Evolutionary conservation across 768 basidiomycete genomes (phyloP).

Genomic region (Tremella yokohamensis): DNA sequence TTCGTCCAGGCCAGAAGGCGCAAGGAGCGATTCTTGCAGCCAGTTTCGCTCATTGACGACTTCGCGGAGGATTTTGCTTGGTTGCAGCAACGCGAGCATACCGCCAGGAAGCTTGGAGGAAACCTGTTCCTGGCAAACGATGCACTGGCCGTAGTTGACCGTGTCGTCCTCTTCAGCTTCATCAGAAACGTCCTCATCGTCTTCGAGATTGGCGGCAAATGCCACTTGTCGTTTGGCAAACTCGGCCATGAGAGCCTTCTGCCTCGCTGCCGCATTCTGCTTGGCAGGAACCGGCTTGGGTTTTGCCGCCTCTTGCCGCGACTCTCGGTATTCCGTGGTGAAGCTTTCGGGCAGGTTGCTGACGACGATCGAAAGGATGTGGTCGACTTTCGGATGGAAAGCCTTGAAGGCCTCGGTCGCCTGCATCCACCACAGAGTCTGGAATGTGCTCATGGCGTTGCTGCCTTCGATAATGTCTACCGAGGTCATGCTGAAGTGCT

Average conservation of each 20-base stretch:
- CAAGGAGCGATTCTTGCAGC: slow-evolving; percentile 69
- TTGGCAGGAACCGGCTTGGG: slow-evolving; percentile 4
- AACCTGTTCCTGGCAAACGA: slow-evolving; percentile 95
- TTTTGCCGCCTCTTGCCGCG: slow-evolving; percentile 12
- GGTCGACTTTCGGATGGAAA: slow-evolving; percentile 67
- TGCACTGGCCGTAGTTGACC: slow-evolving; percentile 80
- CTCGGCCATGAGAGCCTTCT: slow-evolving; percentile 84
- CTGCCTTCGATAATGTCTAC: slow-evolving; percentile 52
- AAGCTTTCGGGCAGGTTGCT: slow-evolving; percentile 62
- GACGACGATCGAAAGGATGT: slow-evolving; percentile 68
- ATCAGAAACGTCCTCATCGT: slow-evolving; percentile 65
- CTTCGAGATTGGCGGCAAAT: slow-evolving; percentile 68
- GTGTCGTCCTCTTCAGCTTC: slow-evolving; percentile 55
- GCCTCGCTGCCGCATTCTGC: slow-evolving; percentile 15
- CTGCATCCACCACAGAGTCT: slow-evolving; percentile 72
- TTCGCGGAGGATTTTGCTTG: slow-evolving; percentile 79
- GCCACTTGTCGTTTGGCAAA: slow-evolving; percentile 79
- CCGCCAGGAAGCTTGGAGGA: slow-evolving; percentile 72
- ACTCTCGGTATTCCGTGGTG: slow-evolving; percentile 28
- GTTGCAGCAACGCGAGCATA: slow-evolving; percentile 77
- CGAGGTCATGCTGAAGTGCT: slow-evolving; percentile 62
- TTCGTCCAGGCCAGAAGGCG: slow-evolving; percentile 62
- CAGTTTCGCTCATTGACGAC: slow-evolving; percentile 57
- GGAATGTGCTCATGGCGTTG: slow-evolving; percentile 30
- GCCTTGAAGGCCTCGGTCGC: slow-evolving; percentile 66